Evolutionary conservation across 164 flowering plant genomes (phyloP).

Genomic region (Aristolochia contorta): DNA sequence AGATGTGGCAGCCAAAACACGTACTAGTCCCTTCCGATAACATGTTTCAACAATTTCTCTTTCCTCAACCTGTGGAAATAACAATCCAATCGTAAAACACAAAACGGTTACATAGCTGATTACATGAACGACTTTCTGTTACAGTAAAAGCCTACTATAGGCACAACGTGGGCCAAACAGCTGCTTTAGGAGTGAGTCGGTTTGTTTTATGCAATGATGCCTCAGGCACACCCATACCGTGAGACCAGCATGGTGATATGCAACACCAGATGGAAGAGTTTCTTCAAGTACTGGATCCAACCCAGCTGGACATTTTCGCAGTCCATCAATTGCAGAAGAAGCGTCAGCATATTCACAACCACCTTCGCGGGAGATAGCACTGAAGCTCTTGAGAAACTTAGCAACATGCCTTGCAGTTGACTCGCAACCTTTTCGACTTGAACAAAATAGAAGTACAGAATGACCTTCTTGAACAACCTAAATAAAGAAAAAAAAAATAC

Average conservation of each 20-base stretch:
- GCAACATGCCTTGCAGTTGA: slow-evolving; percentile 87
- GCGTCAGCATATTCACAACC: slow-evolving; percentile 43
- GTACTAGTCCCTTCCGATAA: slow-evolving; percentile 82
- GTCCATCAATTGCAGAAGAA: slow-evolving; percentile 67
- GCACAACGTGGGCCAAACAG: too few species aligned
- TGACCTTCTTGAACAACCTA: slow-evolving; percentile 96
- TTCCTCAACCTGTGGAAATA: slow-evolving; percentile 67
- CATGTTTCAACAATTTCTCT: slow-evolving; percentile 92
- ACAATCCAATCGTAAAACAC: background rate
- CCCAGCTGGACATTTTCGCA: slow-evolving; percentile 73
- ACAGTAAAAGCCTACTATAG: too few species aligned
- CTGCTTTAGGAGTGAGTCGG: too few species aligned
- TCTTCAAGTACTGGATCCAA: slow-evolving; percentile 81
- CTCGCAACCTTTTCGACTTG: slow-evolving; percentile 96
- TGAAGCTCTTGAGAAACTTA: slow-evolving; percentile 50
- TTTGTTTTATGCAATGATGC: too few species aligned
- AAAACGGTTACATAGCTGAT: too few species aligned
- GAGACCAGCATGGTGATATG: slow-evolving; percentile 98
- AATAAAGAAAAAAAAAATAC: background rate
- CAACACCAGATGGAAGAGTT: slow-evolving; percentile 90
- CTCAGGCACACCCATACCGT: slow-evolving; percentile 38
- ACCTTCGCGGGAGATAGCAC: slow-evolving; percentile 24
- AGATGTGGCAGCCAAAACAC: slow-evolving; percentile 90
- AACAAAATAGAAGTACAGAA: slow-evolving; percentile 88
- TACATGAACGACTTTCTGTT: too few species aligned